Evolutionary conservation across 23 red algal species (phyloP).

Genomic region (Gracilaria vermiculophylla): DNA sequence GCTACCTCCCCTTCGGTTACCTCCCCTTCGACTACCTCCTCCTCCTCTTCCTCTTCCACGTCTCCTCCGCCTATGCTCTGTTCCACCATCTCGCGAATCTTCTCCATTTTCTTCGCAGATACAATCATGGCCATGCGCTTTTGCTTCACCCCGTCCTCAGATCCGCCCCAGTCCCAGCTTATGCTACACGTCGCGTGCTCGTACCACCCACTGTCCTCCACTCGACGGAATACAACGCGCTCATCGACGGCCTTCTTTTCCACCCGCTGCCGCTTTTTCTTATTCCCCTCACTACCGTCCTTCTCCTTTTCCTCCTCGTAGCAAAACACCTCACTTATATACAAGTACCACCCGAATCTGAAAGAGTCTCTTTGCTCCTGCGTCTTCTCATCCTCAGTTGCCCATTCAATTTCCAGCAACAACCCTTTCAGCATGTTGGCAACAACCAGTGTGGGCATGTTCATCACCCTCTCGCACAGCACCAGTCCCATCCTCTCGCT

Average conservation of each 20-base stretch:
- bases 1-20: background rate
- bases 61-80: background rate
- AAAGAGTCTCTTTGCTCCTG: constrained; percentile 35
- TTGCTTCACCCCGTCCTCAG: background rate
- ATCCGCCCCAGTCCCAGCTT: background rate
- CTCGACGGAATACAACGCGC: background rate
- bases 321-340: constrained; percentile 52
- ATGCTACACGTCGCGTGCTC: constrained; percentile 9
- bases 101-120: background rate
- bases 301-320: background rate
- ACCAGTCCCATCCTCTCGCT: constrained; percentile 66
- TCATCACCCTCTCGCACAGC: constrained; percentile 81
- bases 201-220: constrained; percentile 17
- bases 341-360: constrained; percentile 68
- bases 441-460: constrained; percentile 76
- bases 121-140: constrained; percentile 7
- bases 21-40: background rate
- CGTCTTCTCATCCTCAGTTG: constrained; percentile 75
- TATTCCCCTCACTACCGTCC: background rate
- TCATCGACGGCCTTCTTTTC: background rate
- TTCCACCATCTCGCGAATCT: background rate
- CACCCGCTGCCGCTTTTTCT: constrained; percentile 22
- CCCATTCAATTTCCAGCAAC: constrained; percentile 81
- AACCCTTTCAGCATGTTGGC: constrained; percentile 72
- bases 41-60: background rate